Conservation (phyloP, 2,329 filamentous ascomycete genomes). For the Westerdykella aurantiaca region DNA sequence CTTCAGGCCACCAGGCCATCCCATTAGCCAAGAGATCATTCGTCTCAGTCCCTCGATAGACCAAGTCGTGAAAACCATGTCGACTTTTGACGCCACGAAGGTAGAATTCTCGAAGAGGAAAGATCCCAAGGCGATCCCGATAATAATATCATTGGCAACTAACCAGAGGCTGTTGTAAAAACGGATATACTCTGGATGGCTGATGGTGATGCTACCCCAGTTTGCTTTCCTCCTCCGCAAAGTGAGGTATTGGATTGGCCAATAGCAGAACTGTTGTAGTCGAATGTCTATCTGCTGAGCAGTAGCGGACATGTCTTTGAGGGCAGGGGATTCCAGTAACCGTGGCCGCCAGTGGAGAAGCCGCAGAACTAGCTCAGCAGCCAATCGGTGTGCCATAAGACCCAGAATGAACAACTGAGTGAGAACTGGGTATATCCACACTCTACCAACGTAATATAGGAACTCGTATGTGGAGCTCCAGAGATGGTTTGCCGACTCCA, state of each 20-base stretch:
- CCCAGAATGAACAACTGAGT: conserved; percentile 66
- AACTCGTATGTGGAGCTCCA: conserved; percentile 67
- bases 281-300: conserved; percentile 97
- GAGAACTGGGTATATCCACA: conserved; percentile 74
- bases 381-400: conserved; percentile 71
- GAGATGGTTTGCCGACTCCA: conserved; percentile 84
- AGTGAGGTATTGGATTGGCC: conserved; percentile 94
- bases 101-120: conserved; percentile 94
- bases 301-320: conserved; percentile 94
- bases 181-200: conserved; percentile 94
- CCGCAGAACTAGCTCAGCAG: conserved; percentile 71
- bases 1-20: conserved; percentile 89
- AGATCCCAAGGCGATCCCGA: conserved; percentile 90
- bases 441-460: conserved; percentile 63
- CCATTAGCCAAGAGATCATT: conserved; percentile 94
- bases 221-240: conserved; percentile 82
- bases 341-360: conserved; percentile 80
- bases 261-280: conserved; percentile 96
- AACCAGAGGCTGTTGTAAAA: conserved; percentile 99
- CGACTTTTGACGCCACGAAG: conserved; percentile 76
- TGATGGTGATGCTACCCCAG: conserved; percentile 93
- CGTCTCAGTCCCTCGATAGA: conserved; percentile 81
- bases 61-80: conserved; percentile 68
- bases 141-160: conserved; percentile 97
- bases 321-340: conserved; percentile 65